These are phyloP conservation scores for Diaporthe vexans DNA, from an alignment of 2,329 filamentous ascomycete species.

Conservation along the genomic window DNA sequence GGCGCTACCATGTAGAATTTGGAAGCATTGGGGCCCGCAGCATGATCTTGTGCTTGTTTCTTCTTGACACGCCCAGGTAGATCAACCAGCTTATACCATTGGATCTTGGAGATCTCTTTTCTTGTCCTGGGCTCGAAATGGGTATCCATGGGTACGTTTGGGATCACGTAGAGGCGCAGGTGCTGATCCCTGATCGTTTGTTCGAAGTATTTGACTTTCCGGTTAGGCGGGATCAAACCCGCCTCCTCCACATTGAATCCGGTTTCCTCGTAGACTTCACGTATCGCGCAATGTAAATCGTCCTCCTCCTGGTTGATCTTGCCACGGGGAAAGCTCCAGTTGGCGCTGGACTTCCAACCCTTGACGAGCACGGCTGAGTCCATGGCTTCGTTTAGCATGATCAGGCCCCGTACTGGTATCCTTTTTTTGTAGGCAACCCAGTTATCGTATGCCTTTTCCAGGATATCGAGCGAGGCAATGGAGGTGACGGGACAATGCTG, in stretches of 20 bases:
- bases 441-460: slow-evolving; percentile 87
- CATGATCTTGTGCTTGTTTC: slow-evolving; percentile 66
- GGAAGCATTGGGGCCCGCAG: slow-evolving; percentile 75
- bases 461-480: slow-evolving; percentile 81
- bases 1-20: slow-evolving; percentile 99
- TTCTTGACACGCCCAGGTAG: slow-evolving; percentile 86
- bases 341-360: slow-evolving; percentile 96
- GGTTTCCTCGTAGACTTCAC: slow-evolving; percentile 97
- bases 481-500: slow-evolving; percentile 92
- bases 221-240: slow-evolving; percentile 80
- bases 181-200: slow-evolving; percentile 94
- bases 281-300: slow-evolving; percentile 91
- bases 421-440: slow-evolving; percentile 96
- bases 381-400: slow-evolving; percentile 94
- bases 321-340: slow-evolving; percentile 96
- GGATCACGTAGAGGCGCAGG: slow-evolving; percentile 92
- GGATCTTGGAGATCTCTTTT: slow-evolving; percentile 97
- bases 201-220: slow-evolving; percentile 85
- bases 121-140: slow-evolving; percentile 90
- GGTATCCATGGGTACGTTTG: slow-evolving; percentile 88
- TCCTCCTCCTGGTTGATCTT: slow-evolving; percentile 99
- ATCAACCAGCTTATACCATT: slow-evolving; percentile 93
- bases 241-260: slow-evolving; percentile 85
- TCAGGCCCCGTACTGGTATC: slow-evolving; percentile 93
- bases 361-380: slow-evolving; percentile 94